Conservation (phyloP, 805 yeast species). For the Kodamaea jinghongensis region DNA sequence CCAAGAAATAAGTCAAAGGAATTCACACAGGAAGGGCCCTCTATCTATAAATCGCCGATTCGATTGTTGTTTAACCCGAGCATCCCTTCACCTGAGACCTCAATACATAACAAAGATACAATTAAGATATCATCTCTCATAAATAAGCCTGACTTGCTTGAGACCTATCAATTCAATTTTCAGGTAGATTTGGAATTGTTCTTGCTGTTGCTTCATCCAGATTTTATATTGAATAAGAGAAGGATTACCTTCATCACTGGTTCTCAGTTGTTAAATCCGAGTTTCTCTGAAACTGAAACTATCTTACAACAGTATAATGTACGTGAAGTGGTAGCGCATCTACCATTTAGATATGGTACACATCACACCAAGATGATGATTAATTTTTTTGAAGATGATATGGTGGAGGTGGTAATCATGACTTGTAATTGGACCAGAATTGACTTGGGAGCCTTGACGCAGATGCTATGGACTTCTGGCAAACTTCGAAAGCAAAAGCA, state of each 20-base stretch:
- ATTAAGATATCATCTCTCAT: constrained; percentile 26
- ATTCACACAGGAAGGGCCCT: neutral
- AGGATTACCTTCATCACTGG: constrained; percentile 33
- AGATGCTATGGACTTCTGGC: constrained; percentile 66
- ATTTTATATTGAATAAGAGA: constrained; percentile 15
- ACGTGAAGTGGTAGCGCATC: constrained; percentile 30
- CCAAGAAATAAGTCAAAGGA: neutral
- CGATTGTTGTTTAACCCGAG: constrained; percentile 22
- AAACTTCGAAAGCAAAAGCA: constrained; percentile 14
- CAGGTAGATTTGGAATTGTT: constrained; percentile 43
- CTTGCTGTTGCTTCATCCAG: constrained; percentile 29
- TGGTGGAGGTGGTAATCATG: constrained; percentile 52
- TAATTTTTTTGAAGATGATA: constrained; percentile 47
- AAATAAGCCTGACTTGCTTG: constrained; percentile 30
- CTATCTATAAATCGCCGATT: constrained; percentile 25
- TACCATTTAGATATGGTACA: constrained; percentile 34
- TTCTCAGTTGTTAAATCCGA: constrained; percentile 14
- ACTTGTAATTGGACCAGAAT: constrained; percentile 56
- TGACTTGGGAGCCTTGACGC: constrained; percentile 59
- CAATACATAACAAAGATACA: constrained; percentile 23
- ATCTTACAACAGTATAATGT: constrained; percentile 21
- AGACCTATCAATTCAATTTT: constrained; percentile 49
- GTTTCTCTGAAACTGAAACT: constrained; percentile 12
- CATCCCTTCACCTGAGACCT: constrained; percentile 11
- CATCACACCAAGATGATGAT: constrained; percentile 73